Base-by-base conservation (phyloP, 768 basidiomycete species). In the Suillus clintonianus region DNA sequence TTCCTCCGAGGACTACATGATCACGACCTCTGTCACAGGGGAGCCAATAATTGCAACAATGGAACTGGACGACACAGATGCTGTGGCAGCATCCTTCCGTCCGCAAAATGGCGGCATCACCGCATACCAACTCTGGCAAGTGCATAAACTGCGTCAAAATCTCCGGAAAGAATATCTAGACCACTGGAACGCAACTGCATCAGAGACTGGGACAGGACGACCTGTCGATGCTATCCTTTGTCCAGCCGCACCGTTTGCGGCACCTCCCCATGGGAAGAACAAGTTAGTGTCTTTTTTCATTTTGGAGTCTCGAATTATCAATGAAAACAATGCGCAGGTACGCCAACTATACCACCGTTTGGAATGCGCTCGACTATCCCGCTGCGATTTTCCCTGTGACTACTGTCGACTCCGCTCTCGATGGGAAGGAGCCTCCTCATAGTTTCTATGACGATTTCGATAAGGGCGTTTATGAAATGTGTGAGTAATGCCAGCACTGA, bases 201-300 rank as follows among this genome's bases (percentile, higher is more conserved):
- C 60, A 0, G 54, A 68, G 15, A 92, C 90, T 0, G 85, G 84
- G 0, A 93, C 90, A 0, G 89, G 88, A 2, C 76, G 92, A 2
- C 88, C 90, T 5, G 83, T 93, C 7, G 92, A 94, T 70, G 91
- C 88, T 2, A 85, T 94, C 67, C 87, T 94, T 41, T 76, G 80
- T 2, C 89, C 92, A 24, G 81, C 78, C 3, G 87, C 88, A 2
- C 81, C 89, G 2, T 87, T 78, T 69, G 76, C 81, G 1, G 88
- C 91, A 1, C 76, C 85, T 5, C 89, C 87, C 11, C 91, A 91
- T 69, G 90, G 89, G 17, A 71, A 71, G 56, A 83, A 83, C 63
- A 78, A 59, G 87, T 89, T 50, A 67, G 82, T 72, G 15, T 36
- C 15, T 0, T 24, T 36, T 36, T 57, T 65, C 47, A 60, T 54